Evolutionary conservation across 2,329 filamentous ascomycete species (phyloP), one percentile per base, ranked within the genome.

Genomic region (Ophiocordyceps camponoti-saundersi): DNA sequence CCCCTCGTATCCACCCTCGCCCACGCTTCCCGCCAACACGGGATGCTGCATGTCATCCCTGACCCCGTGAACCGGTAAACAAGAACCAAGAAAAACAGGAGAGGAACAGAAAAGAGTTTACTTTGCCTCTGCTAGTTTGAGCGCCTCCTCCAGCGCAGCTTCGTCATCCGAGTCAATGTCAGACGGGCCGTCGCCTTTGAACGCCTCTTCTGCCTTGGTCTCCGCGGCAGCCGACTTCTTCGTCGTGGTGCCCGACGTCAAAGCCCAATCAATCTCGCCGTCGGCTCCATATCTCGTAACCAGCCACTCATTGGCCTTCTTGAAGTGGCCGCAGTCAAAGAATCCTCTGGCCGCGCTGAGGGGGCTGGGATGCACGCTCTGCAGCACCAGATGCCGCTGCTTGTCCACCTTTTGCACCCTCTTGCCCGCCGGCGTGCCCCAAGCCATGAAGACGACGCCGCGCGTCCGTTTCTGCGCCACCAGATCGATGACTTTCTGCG

Each of bases 381-480:
- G 80, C 53, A 98, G 69, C 36, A 98, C 85, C 43, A 86, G 72
- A 66, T 98, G 90, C 56, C 74, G 80, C 52, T 76, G 71, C 45
- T 65, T 69, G 58, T 92, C 82, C 46, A 96, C 72, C 54, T 79
- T 82, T 41, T 73, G 66, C 21, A 93, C 85, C 48, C 89, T 71
- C 66, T 86, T 84, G 48, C 80, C 83, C 0, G 92, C 92, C 1
- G 87, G 85, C 6, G 71, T 79, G 16, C 92, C 92, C 92, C 92
- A 98, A 1, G 90, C 90, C 63, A 98, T 68, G 60, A 95, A 98
- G 5, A 95, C 92, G 1, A 98, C 90, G 2, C 92, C 92, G 26
- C 73, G 71, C 0, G 76, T 80, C 42, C 88, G 75, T 54, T 83
- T 80, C 58, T 81, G 78, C 1, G 84, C 84, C 2, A 96, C 85